Evolutionary conservation across 2,329 filamentous ascomycete species (phyloP).

Genomic region (Neonectria faginata): DNA sequence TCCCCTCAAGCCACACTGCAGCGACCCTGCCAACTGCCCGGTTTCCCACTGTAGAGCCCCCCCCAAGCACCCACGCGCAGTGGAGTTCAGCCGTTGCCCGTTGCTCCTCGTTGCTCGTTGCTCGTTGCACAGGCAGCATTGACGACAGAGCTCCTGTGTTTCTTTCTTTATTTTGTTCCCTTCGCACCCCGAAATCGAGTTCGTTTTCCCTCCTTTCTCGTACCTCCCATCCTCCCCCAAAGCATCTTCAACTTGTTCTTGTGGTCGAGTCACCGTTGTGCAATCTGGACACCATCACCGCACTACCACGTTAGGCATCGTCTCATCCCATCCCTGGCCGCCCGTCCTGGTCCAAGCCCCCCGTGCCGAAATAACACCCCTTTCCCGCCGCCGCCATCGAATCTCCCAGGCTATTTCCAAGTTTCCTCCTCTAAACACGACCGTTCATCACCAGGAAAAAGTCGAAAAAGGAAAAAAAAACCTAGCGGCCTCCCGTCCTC

Average conservation of each 20-base stretch:
- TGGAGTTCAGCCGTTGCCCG: slow-evolving; percentile 38
- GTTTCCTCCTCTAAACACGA: slow-evolving; percentile 15
- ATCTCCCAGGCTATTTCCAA: slow-evolving; percentile 21
- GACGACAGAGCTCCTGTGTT: slow-evolving; percentile 27
- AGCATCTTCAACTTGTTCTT: slow-evolving; percentile 3
- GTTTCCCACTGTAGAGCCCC: slow-evolving; percentile 30
- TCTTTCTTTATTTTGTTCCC: slow-evolving; percentile 30
- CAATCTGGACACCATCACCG: slow-evolving; percentile 22
- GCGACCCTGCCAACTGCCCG: slow-evolving; percentile 21
- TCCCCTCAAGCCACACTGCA: slow-evolving; percentile 39
- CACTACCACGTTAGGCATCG: slow-evolving; percentile 27
- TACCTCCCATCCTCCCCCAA: slow-evolving; percentile 2
- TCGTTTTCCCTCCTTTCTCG: slow-evolving; percentile 2
- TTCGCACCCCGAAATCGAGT: slow-evolving; percentile 15
- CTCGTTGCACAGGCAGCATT: slow-evolving; percentile 35
- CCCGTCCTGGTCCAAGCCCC: slow-evolving; percentile 41
- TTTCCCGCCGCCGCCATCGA: slow-evolving; percentile 40
- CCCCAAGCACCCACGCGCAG: neutral
- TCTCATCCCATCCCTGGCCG: slow-evolving; percentile 37
- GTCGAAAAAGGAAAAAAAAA: slow-evolving; percentile 3
- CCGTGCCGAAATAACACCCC: slow-evolving; percentile 44
- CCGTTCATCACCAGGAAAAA: slow-evolving; percentile 19
- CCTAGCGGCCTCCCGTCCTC: slow-evolving; percentile 8
- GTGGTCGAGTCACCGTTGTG: slow-evolving; percentile 11
- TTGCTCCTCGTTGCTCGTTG: slow-evolving; percentile 47